phyloP scores from a whole-genome alignment of 768 basidiomycete species.

The Agaricus subrufescens region DNA sequence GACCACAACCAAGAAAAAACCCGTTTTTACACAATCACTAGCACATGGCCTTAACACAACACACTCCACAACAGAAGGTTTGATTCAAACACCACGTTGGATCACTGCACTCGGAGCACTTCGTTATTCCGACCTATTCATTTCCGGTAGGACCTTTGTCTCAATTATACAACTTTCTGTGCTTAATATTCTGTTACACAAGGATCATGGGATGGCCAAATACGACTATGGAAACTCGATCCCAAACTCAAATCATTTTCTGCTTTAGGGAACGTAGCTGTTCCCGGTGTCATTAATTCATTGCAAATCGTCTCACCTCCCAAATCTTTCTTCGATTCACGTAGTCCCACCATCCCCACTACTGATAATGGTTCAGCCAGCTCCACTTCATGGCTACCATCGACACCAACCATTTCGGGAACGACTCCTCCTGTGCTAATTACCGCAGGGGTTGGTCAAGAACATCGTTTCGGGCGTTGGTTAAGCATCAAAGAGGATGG shows the following conservation, averaged over 20 bases:
- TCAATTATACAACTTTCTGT: not conserved
- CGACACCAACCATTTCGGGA: slow-evolving; percentile 13
- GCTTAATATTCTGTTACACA: not conserved
- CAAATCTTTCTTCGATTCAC: slow-evolving; percentile 34
- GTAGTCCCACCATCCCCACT: not conserved
- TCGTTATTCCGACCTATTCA: slow-evolving; percentile 88
- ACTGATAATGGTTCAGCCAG: slow-evolving; percentile 25
- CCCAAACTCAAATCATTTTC: slow-evolving; percentile 73
- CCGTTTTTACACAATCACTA: slow-evolving; percentile 78
- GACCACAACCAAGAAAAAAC: slow-evolving; percentile 92
- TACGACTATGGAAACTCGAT: slow-evolving; percentile 91
- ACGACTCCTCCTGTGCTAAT: slow-evolving; percentile 40
- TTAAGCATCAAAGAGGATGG: slow-evolving; percentile 64
- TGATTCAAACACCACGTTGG: slow-evolving; percentile 82
- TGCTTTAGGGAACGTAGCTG: slow-evolving; percentile 56
- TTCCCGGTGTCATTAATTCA: slow-evolving; percentile 84
- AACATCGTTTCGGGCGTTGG: slow-evolving; percentile 91
- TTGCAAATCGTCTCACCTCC: slow-evolving; percentile 70
- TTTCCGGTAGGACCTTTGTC: slow-evolving; percentile 56
- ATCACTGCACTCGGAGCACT: slow-evolving; percentile 80
- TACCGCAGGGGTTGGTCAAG: slow-evolving; percentile 80
- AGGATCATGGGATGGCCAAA: slow-evolving; percentile 93
- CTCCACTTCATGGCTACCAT: slow-evolving; percentile 11
- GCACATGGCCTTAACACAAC: slow-evolving; percentile 83
- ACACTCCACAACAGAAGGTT: slow-evolving; percentile 67